These are phyloP conservation scores for Achaetomiella virescens DNA, from an alignment of 495 filamentous ascomycete species.

Conservation along the genomic window DNA sequence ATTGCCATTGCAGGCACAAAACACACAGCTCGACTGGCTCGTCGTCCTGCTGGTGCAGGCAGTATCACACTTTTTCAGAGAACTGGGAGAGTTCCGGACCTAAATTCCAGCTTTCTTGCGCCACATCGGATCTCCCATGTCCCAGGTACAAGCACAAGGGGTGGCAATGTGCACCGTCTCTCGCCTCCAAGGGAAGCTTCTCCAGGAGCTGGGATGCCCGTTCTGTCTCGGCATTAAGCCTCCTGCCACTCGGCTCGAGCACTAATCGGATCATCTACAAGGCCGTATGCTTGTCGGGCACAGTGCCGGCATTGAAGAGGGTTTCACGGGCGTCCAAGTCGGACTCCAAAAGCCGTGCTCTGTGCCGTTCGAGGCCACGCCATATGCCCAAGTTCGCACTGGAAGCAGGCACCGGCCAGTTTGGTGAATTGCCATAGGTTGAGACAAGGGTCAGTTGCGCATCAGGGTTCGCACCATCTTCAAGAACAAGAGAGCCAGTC, in stretches of 20 bases:
- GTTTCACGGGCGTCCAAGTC: background rate
- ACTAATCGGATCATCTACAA: background rate
- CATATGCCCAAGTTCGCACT: background rate
- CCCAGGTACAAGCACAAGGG: background rate
- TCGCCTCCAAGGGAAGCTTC: background rate
- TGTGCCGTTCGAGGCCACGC: background rate
- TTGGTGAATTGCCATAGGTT: background rate
- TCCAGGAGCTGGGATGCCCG: background rate
- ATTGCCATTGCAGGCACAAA: background rate
- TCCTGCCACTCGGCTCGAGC: background rate
- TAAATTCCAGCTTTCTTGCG: background rate
- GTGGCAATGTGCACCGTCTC: background rate
- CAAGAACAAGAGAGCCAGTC: background rate
- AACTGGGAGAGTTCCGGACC: background rate
- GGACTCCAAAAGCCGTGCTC: constrained; percentile 2
- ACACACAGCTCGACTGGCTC: background rate
- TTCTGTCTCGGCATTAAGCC: background rate
- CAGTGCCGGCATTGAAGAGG: background rate
- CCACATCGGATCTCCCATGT: background rate
- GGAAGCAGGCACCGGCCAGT: background rate
- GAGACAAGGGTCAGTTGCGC: background rate
- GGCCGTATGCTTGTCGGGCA: background rate
- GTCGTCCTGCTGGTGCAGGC: background rate
- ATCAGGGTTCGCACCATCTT: background rate
- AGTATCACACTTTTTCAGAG: background rate